Evolutionary conservation across 371 early-diverging fungal species (phyloP), one percentile per base, ranked within the genome.

Genomic region (Apophysomyces variabilis): DNA sequence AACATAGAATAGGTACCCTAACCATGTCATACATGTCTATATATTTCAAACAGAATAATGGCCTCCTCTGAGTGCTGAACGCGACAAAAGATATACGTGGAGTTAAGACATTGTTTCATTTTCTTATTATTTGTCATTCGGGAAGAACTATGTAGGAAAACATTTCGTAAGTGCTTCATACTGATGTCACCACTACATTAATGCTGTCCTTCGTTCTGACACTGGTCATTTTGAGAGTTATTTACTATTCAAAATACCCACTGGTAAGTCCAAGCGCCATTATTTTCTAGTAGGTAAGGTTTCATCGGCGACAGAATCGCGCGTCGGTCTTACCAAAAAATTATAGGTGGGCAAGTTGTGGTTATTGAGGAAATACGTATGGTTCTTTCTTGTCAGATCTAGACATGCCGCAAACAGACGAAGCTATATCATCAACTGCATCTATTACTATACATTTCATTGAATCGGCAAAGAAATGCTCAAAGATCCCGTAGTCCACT

Each of bases 191-290:
- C 54, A 50, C 54, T 26, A 21, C 9, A 50, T 56, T 64, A 64
- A 38, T 45, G 58, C 39, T 63, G 45, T 38, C 47, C 59, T 39
- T 71, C 38, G 26, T 41, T 71, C 67, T 7, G 58, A 71, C 71
- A 71, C 63, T 38, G 64, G 71, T 71, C 71, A 71, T 71, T 71
- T 71, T 71, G 71, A 66, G 60, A 57, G 60, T 57, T 67, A 71
- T 67, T 71, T 64, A 71, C 66, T 38, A 47, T 66, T 59, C 21
- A 64, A 72, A 72, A 72, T 72, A 63, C 66, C 60, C 72, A 72
- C 72, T 72, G 72, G 72, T 72, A 72, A 72, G 72, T 72, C 68
- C 62, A 46, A 65, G 66, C 66, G 72, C 37, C 64, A 46, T 67
- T 38, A 12, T 38, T 72, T 72, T 67, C 66, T 63, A 72, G 61